phyloP scores from a whole-genome alignment of 2,329 filamentous ascomycete species.

The Fusarium coicis region DNA sequence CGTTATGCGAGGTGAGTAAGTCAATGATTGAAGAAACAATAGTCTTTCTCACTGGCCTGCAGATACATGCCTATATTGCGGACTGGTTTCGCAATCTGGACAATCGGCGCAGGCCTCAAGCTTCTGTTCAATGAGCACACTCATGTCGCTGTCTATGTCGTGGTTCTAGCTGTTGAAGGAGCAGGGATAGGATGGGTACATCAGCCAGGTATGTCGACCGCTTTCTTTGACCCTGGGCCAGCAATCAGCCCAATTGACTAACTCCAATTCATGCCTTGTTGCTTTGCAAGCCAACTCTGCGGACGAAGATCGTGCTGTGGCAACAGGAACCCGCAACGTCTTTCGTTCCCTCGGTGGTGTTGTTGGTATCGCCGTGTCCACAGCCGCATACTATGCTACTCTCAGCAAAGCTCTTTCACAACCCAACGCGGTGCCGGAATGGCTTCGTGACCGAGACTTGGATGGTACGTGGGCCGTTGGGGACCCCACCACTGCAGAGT shows the following conservation, averaged over 20 bases:
- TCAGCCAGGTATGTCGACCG: not conserved
- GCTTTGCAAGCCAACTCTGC: not conserved
- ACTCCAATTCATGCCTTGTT: rapidly evolving
- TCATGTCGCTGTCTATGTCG: not conserved
- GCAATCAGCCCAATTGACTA: rapidly evolving
- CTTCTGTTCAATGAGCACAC: not conserved
- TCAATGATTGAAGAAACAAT: rapidly evolving
- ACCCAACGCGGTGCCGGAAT: rapidly evolving
- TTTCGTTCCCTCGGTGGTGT: not conserved
- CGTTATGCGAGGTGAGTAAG: not conserved
- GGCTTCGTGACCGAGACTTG: not conserved
- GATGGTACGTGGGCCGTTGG: not conserved
- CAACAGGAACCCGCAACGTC: constrained; percentile 2
- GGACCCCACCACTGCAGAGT: not conserved
- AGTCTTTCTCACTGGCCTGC: rapidly evolving
- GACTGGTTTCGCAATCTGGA: not conserved
- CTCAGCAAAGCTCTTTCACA: rapidly evolving
- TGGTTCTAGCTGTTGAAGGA: not conserved
- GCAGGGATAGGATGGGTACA: constrained; percentile 5
- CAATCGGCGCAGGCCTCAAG: not conserved
- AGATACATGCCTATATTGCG: not conserved
- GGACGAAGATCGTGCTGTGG: not conserved
- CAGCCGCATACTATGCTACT: not conserved
- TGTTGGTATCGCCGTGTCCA: not conserved
- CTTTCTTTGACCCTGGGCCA: rapidly evolving